These are phyloP conservation scores for Nyctanthes arbortristis DNA, from an alignment of 257 asterid species.

Conservation along the genomic window DNA sequence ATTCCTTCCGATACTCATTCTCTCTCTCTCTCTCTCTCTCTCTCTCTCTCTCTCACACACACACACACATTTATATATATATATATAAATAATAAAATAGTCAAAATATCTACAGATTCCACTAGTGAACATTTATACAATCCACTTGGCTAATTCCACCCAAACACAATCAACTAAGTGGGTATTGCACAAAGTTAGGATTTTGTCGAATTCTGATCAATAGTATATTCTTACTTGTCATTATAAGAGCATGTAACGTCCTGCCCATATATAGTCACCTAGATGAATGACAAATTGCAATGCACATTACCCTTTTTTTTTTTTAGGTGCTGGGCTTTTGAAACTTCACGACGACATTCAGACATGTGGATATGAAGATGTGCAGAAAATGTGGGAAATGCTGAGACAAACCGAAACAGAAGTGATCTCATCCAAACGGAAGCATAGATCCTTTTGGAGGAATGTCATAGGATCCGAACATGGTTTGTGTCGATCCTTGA, in stretches of 20 bases:
- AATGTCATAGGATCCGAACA: constrained; percentile 47
- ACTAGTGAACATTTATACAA: constrained; percentile 24
- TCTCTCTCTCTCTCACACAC: too few species aligned
- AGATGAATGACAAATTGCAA: not conserved
- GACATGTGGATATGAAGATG: constrained; percentile 93
- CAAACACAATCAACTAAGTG: too few species aligned
- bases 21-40: too few species aligned
- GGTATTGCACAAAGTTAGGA: too few species aligned
- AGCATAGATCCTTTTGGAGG: constrained; percentile 58
- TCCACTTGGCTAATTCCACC: constrained; percentile 38
- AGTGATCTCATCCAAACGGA: constrained; percentile 47
- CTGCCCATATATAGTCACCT: not conserved
- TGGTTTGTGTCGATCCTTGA: constrained; percentile 32
- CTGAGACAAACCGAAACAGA: constrained; percentile 59
- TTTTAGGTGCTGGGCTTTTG: constrained; percentile 72
- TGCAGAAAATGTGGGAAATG: constrained; percentile 98
- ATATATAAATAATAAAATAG: constrained; percentile 20
- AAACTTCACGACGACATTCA: constrained; percentile 87
- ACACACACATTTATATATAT: too few species aligned
- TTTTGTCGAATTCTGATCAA: too few species aligned
- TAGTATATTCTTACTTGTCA: too few species aligned
- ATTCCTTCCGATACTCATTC: not conserved
- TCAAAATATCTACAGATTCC: constrained; percentile 35
- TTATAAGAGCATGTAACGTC: not conserved
- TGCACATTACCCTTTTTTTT: constrained; percentile 6